A percentile compares a stretch with the other conserved stretches of the same genome.
phyloP scores from a whole-genome alignment of 2,329 filamentous ascomycete species.

The Hypoxylon rubiginosum region DNA sequence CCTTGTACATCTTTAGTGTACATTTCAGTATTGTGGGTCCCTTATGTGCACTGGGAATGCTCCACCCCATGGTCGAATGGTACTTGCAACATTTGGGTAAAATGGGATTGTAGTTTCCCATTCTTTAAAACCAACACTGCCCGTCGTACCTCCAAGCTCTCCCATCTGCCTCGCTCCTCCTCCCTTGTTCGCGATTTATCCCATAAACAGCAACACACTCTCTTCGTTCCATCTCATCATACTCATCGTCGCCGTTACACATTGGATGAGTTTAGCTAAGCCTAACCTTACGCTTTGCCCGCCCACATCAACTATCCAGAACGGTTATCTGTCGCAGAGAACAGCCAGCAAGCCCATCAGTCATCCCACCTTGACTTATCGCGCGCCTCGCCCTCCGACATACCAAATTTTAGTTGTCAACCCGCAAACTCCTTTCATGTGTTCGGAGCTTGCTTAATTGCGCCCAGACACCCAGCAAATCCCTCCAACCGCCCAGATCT shows the following conservation, averaged over 20 bases:
- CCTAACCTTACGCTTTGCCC: slow-evolving; percentile 30
- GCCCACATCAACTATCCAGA: slow-evolving; percentile 3
- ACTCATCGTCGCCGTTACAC: slow-evolving; percentile 6
- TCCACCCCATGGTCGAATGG: slow-evolving; percentile 22
- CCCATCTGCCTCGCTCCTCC: slow-evolving; percentile 30
- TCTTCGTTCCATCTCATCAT: slow-evolving; percentile 9
- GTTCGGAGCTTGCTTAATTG: slow-evolving; percentile 28
- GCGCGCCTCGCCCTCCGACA: slow-evolving; percentile 9
- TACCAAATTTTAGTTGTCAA: slow-evolving; percentile 32
- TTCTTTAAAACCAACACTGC: slow-evolving; percentile 49
- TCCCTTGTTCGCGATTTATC: slow-evolving; percentile 26
- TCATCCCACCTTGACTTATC: slow-evolving; percentile 27
- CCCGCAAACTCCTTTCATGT: slow-evolving; percentile 22
- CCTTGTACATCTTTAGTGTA: slow-evolving; percentile 18
- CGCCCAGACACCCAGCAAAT: slow-evolving; percentile 19
- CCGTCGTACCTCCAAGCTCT: slow-evolving; percentile 42
- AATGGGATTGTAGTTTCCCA: slow-evolving; percentile 54
- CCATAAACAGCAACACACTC: slow-evolving; percentile 11
- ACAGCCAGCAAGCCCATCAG: background rate
- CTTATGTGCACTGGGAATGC: slow-evolving; percentile 24
- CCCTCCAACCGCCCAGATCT: slow-evolving; percentile 9
- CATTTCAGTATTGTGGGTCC: slow-evolving; percentile 20
- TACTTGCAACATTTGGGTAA: slow-evolving; percentile 20
- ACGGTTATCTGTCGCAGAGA: slow-evolving; percentile 9
- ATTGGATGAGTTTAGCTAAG: slow-evolving; percentile 10